phyloP scores from a whole-genome alignment of 495 filamentous ascomycete genomes.

The Patellaria atrata region DNA sequence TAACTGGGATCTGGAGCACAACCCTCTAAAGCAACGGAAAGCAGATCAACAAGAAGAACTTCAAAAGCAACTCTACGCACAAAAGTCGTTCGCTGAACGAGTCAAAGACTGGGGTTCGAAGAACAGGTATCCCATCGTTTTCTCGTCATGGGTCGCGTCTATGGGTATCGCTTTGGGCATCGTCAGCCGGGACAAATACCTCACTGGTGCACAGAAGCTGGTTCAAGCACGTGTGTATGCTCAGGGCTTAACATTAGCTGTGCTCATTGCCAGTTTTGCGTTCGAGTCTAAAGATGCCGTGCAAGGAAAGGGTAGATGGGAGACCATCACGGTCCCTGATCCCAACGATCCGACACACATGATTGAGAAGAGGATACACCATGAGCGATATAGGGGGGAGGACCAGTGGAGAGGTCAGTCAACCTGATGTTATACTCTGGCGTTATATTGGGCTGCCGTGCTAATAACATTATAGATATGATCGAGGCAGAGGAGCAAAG shows the following conservation, averaged over 20 bases:
- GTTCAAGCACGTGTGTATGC: conserved; percentile 97
- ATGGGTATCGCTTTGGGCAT: conserved; percentile 66
- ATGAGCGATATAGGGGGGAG: conserved; percentile 61
- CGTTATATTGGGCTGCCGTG: not conserved
- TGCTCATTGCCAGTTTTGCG: conserved; percentile 72
- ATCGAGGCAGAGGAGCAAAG: conserved; percentile 29
- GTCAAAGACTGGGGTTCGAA: conserved; percentile 48
- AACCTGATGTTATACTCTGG: not conserved
- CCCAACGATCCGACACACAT: conserved; percentile 52
- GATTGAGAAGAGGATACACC: conserved; percentile 55
- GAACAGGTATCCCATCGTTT: conserved; percentile 83
- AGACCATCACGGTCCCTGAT: conserved; percentile 58
- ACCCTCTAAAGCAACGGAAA: conserved; percentile 49
- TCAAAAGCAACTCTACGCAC: conserved; percentile 35
- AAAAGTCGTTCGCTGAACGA: conserved; percentile 41
- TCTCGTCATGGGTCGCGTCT: conserved; percentile 64
- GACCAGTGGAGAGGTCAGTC: conserved; percentile 72
- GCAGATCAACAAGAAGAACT: conserved; percentile 42
- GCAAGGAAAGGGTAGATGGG: conserved; percentile 59
- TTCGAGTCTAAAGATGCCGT: conserved; percentile 79
- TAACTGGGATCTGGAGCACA: conserved; percentile 51
- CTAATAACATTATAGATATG: conserved; percentile 24
- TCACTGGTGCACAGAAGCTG: conserved; percentile 71
- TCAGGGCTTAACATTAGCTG: conserved; percentile 84
- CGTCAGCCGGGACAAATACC: conserved; percentile 63